These are phyloP conservation scores for Ottelia alismoides DNA, from an alignment of 106 monocot genomes.

Conservation along the genomic window DNA sequence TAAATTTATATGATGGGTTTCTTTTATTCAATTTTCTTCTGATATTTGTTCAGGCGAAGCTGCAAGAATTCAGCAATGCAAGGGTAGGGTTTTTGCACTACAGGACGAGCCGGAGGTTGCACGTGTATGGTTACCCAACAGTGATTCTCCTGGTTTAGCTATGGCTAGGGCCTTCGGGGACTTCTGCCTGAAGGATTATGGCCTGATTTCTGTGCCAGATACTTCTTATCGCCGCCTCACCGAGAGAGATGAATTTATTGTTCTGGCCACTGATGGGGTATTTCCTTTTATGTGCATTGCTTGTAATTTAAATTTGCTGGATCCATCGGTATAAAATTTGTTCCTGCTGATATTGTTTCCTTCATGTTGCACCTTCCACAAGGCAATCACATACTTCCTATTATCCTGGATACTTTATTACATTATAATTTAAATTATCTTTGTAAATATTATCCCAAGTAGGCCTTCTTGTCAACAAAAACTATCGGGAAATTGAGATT, in stretches of 20 bases:
- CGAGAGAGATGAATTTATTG: slow-evolving; percentile 64
- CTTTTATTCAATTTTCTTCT: neutral
- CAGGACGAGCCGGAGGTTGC: slow-evolving; percentile 88
- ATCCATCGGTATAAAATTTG: no score
- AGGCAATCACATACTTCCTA: no score
- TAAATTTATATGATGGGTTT: neutral
- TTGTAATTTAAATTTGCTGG: no score
- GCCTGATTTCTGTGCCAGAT: slow-evolving; percentile 74
- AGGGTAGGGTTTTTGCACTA: slow-evolving; percentile 73
- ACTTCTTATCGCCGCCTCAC: slow-evolving; percentile 57
- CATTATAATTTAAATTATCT: no score
- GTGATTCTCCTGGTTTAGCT: slow-evolving; percentile 77
- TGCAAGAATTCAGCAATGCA: slow-evolving; percentile 76
- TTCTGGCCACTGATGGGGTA: slow-evolving; percentile 87
- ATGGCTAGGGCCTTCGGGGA: slow-evolving; percentile 96
- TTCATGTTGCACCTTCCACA: no score
- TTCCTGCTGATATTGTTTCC: no score
- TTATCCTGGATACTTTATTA: no score
- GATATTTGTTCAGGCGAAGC: slow-evolving; percentile 46
- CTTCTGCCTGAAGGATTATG: slow-evolving; percentile 84
- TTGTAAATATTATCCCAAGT: no score
- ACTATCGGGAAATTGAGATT: no score
- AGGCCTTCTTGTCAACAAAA: no score
- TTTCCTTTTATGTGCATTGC: no score
- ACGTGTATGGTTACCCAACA: slow-evolving; percentile 80